Evolutionary conservation across 495 filamentous ascomycete genomes (phyloP), one percentile per base, ranked within the genome.

Genomic region (Xylaria venustula): DNA sequence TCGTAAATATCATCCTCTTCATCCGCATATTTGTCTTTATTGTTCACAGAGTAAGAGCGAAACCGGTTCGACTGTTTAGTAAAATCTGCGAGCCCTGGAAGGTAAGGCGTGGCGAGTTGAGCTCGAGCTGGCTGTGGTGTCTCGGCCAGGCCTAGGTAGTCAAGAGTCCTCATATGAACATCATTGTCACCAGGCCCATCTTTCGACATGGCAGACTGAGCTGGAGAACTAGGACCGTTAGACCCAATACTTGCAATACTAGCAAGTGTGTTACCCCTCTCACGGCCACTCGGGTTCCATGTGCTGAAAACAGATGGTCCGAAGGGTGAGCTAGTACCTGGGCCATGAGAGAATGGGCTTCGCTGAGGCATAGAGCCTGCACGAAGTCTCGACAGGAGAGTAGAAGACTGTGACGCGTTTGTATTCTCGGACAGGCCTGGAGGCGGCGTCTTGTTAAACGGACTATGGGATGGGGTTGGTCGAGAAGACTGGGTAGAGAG

Each of bases 31-130:
- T 95, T 97, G 71, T 97, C 94, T 73, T 95, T 97, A 41, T 95
- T 94, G 73, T 98, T 98, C 48, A 98, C 94, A 20, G 94, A 98
- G 72, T 97, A 98, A 28, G 94, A 98, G 17, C 94, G 87, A 75
- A 97, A 92, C 46, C 94, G 84, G 73, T 89, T 98, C 54, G 89
- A 83, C 61, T 86, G 91, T 72, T 88, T 90, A 63, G 86, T 87
- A 66, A 90, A 85, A 53, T 84, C 81, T 48, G 85, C 86, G 67
- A 94, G 77, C 60, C 90, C 90, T 47, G 89, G 89, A n/a, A 96
- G 77, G 64, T 92, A 88, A 3, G 90, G 89, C 28, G 87, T 87
- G 48, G 86, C 84, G 62, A 96, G 79, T 53, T 83, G 85, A 53
- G 89, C 87, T 51, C 87, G 85, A 62, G 86, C 75, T 51, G 90